These are phyloP conservation scores for Bipolaris oryzae DNA, from an alignment of 2,329 filamentous ascomycete species.

Conservation along the genomic window DNA sequence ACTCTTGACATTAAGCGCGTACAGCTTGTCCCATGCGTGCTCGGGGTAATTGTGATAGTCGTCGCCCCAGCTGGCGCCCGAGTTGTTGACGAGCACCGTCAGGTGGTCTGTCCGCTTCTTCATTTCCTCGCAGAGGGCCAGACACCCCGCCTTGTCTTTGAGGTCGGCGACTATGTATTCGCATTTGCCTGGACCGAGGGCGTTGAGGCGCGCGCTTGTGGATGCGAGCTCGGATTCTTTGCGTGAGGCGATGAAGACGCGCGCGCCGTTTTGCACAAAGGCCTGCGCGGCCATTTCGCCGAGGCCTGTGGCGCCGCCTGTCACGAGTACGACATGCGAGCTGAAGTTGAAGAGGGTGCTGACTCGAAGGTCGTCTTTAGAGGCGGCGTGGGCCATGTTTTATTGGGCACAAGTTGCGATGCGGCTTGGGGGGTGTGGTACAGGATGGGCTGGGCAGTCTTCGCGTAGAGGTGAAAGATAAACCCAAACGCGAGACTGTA, in stretches of 20 bases:
- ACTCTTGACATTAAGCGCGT: conserved; percentile 61
- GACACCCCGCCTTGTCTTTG: conserved; percentile 59
- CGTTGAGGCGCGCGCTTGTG: conserved; percentile 56
- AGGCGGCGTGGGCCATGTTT: conserved; percentile 40
- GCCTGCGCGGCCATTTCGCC: conserved; percentile 63
- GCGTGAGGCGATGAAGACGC: conserved; percentile 60
- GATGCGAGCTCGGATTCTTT: conserved; percentile 58
- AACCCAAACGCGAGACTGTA: not conserved
- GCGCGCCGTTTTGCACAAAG: conserved; percentile 59
- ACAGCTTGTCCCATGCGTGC: conserved; percentile 63
- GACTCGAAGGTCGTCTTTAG: conserved; percentile 42
- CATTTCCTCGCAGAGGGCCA: conserved; percentile 56
- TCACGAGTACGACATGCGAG: conserved; percentile 55
- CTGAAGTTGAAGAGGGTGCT: conserved; percentile 45
- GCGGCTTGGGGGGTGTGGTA: not conserved
- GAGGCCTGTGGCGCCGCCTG: conserved; percentile 58
- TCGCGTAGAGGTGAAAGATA: not conserved
- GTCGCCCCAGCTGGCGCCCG: conserved; percentile 61
- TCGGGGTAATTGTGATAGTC: conserved; percentile 65
- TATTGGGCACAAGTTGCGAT: not conserved
- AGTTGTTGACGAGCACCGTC: conserved; percentile 60
- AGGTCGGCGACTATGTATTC: conserved; percentile 59
- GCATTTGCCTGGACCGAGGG: conserved; percentile 59
- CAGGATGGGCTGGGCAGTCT: not conserved
- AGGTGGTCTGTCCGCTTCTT: conserved; percentile 52